A percentile compares a stretch with the other conserved stretches of the same genome.
Conservation (phyloP, 805 yeast genomes). For the Priceomyces medius region DNA sequence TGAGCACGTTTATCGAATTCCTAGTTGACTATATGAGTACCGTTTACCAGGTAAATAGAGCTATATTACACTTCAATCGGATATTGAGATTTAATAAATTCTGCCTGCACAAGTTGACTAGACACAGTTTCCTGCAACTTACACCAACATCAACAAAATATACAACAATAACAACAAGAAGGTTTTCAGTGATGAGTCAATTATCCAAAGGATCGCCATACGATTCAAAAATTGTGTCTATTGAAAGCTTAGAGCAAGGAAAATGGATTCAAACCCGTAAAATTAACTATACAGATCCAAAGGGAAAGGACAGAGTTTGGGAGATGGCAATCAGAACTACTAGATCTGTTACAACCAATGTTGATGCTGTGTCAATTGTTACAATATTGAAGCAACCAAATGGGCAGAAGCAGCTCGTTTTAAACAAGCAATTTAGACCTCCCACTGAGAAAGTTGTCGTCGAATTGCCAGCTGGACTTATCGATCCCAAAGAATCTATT, state of each 20-base stretch:
- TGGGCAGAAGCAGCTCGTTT: slow-evolving; percentile 37
- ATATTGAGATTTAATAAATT: neutral
- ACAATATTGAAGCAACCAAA: slow-evolving; percentile 61
- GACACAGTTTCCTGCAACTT: too few species aligned
- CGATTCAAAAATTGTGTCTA: slow-evolving; percentile 28
- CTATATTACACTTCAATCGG: neutral
- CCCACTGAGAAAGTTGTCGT: slow-evolving; percentile 86
- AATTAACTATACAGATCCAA: slow-evolving; percentile 70
- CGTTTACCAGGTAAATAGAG: too few species aligned
- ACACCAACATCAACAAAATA: neutral
- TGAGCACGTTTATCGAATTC: too few species aligned
- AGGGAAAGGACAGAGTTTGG: slow-evolving; percentile 73
- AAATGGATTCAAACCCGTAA: slow-evolving; percentile 57
- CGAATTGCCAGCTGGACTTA: slow-evolving; percentile 93
- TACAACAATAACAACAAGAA: neutral
- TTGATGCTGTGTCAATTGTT: slow-evolving; percentile 90
- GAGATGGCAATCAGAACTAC: slow-evolving; percentile 86
- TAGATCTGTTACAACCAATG: slow-evolving; percentile 52
- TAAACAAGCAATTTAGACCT: slow-evolving; percentile 91
- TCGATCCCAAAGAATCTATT: slow-evolving; percentile 78
- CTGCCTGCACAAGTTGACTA: slow-evolving; percentile 3
- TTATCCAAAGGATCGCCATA: slow-evolving; percentile 32
- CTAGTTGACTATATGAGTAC: too few species aligned
- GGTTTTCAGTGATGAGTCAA: neutral
- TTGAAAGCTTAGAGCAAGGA: slow-evolving; percentile 36